Conservation (phyloP, 129 eudicot genomes). For the Flaveria ramosissima region DNA sequence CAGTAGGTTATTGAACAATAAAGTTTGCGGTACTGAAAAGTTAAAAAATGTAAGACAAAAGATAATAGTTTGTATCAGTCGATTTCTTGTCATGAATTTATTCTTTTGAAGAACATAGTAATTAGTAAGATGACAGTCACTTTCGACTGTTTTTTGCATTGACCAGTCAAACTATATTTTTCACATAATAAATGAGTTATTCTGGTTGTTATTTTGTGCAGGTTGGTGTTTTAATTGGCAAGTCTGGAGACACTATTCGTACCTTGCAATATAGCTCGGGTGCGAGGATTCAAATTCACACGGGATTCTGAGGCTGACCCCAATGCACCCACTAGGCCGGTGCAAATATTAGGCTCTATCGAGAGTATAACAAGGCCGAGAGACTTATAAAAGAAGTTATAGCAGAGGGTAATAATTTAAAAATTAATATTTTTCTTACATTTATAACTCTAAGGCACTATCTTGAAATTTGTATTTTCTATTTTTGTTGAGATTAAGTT, state of each 20-base stretch:
- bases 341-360: slow-evolving; percentile 77
- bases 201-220: slow-evolving; percentile 29
- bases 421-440: neutral
- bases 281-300: slow-evolving; percentile 87
- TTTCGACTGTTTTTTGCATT: neutral
- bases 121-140: neutral
- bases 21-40: neutral
- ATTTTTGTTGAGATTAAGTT: slow-evolving; percentile 25
- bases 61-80: neutral
- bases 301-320: slow-evolving; percentile 97
- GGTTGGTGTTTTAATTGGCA: slow-evolving; percentile 99
- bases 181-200: neutral
- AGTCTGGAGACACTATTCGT: slow-evolving; percentile 89
- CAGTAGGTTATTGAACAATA: neutral
- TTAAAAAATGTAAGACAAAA: neutral
- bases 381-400: slow-evolving; percentile 87
- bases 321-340: slow-evolving; percentile 57
- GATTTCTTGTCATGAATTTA: neutral
- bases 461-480: slow-evolving; percentile 2
- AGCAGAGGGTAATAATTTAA: slow-evolving; percentile 26
- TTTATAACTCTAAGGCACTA: neutral
- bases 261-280: slow-evolving; percentile 81
- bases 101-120: neutral
- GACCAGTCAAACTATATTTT: neutral
- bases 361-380: slow-evolving; percentile 84